A percentile compares a stretch with the other conserved stretches of the same genome.
These are phyloP conservation scores for Emergomyces orientalis DNA, from an alignment of 2,329 filamentous ascomycete species.

Conservation along the genomic window DNA sequence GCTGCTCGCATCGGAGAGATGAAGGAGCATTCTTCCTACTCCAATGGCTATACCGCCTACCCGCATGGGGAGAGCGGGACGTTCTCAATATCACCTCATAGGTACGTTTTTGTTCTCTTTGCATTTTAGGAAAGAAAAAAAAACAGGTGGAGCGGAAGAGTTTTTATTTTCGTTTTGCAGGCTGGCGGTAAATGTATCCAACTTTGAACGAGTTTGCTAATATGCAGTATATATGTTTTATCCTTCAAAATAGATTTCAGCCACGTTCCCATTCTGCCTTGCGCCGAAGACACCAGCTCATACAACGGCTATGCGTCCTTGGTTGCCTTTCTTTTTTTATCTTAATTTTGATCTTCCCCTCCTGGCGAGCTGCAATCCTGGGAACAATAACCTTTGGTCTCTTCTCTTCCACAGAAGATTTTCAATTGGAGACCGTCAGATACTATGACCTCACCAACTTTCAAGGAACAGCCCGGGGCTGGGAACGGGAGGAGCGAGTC, in stretches of 20 bases:
- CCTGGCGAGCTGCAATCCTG: conserved; percentile 56
- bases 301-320: conserved; percentile 56
- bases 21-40: conserved; percentile 76
- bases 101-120: conserved; percentile 44
- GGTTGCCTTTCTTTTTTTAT: conserved; percentile 50
- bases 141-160: not conserved
- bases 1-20: conserved; percentile 50
- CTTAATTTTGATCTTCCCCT: conserved; percentile 65
- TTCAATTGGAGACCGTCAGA: conserved; percentile 85
- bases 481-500: conserved; percentile 94
- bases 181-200: not conserved
- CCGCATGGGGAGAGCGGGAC: conserved; percentile 58
- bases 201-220: not conserved
- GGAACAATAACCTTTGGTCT: conserved; percentile 59
- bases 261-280: conserved; percentile 66
- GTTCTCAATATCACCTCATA: conserved; percentile 82
- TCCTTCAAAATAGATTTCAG: conserved; percentile 56
- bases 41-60: conserved; percentile 64
- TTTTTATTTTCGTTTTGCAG: not conserved
- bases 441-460: conserved; percentile 94
- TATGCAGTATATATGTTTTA: not conserved
- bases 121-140: not conserved
- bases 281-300: conserved; percentile 62
- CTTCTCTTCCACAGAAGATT: conserved; percentile 55
- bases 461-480: conserved; percentile 81